Evolutionary conservation across 257 asterid genomes (phyloP).

Genomic region (Echites panduratus): DNA sequence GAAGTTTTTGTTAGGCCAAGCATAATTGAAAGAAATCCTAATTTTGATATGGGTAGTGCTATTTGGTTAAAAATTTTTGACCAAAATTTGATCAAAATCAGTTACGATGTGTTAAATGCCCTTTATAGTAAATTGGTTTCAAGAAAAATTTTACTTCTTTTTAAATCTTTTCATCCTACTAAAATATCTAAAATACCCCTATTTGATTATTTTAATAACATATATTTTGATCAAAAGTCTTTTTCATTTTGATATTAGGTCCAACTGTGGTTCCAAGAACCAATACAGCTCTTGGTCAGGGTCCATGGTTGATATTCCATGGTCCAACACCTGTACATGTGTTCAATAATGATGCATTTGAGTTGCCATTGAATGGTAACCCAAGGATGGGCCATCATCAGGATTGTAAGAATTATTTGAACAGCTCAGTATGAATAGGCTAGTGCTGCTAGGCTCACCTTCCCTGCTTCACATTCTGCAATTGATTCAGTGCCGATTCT

Average conservation of each 20-base stretch:
- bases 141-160: too few relatives aligned
- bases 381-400: slow-evolving; percentile 31
- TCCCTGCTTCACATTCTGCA: slow-evolving; percentile 47
- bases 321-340: slow-evolving; percentile 33
- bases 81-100: too few relatives aligned
- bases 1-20: slow-evolving; percentile 69
- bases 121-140: too few relatives aligned
- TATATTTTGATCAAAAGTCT: too few relatives aligned
- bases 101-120: too few relatives aligned
- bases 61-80: too few relatives aligned
- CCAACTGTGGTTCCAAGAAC: slow-evolving; percentile 43
- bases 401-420: slow-evolving; percentile 36
- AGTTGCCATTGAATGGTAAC: slow-evolving; percentile 28
- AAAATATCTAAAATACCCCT: too few relatives aligned
- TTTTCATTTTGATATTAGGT: slow-evolving; percentile 64
- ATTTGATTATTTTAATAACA: too few relatives aligned
- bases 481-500: slow-evolving; percentile 35
- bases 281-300: slow-evolving; percentile 35
- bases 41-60: too few relatives aligned
- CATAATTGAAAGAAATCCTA: slow-evolving; percentile 67
- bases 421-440: slow-evolving; percentile 32
- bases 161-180: too few relatives aligned
- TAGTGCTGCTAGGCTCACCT: slow-evolving; percentile 43
- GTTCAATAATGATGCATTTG: slow-evolving; percentile 23
- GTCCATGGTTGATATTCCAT: slow-evolving; percentile 48